A percentile compares a stretch with the other conserved stretches of the same genome.
phyloP scores from a whole-genome alignment of 352 stramenopile species.

The Globisporangium megalacanthum region DNA sequence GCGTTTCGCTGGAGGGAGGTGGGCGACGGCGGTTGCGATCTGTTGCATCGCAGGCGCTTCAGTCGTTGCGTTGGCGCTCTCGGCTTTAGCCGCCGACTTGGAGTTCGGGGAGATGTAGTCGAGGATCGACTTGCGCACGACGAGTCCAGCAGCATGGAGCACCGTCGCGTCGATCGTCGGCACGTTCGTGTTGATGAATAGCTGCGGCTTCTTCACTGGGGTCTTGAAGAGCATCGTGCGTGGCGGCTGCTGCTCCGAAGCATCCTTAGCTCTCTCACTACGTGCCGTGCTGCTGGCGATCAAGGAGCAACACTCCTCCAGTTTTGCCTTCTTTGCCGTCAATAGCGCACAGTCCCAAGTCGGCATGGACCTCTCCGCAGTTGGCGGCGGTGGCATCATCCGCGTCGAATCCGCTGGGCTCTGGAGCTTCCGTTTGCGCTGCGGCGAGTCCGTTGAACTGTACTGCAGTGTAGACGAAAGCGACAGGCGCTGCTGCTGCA shows the following conservation, averaged over 20 bases:
- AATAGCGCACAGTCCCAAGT: constrained; percentile 1
- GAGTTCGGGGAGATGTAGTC: constrained; percentile 17
- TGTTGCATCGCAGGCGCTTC: not conserved
- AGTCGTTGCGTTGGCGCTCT: not conserved
- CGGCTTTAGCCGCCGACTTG: constrained; percentile 7
- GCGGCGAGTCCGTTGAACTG: not conserved
- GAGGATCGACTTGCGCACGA: constrained; percentile 5
- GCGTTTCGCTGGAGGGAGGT: constrained; percentile 4
- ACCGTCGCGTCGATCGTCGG: too few relatives aligned
- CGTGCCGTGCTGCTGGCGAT: not conserved
- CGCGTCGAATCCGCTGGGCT: not conserved
- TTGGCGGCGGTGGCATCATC: constrained; percentile 1
- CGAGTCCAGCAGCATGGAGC: not conserved
- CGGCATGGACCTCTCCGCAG: not conserved
- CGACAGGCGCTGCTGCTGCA: constrained; percentile 2
- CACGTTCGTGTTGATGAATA: constrained; percentile 2
- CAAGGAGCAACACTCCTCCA: not conserved
- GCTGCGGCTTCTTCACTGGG: constrained; percentile 9
- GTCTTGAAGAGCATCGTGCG: constrained; percentile 9
- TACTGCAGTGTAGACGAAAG: not conserved
- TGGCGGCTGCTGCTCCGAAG: not conserved
- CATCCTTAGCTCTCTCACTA: not conserved
- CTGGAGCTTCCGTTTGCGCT: constrained; percentile 5
- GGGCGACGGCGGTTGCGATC: not conserved
- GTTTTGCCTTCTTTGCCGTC: constrained; percentile 5